Conservation (phyloP, 148 eudicot species). For the Rhododendron vialii region DNA sequence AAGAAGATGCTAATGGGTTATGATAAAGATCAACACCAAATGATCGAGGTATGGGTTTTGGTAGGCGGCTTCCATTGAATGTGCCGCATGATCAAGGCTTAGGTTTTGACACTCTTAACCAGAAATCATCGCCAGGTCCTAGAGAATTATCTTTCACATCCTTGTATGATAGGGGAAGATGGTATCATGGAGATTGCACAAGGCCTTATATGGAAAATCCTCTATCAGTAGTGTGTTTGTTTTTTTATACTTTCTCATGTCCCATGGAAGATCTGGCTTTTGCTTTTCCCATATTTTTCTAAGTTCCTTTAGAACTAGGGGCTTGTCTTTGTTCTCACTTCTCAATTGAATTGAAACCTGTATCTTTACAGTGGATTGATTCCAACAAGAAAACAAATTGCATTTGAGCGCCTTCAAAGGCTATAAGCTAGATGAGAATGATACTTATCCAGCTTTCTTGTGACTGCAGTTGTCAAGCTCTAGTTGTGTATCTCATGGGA, state of each 20-base stretch:
- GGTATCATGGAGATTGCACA: conserved; percentile 47
- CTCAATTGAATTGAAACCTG: conserved; percentile 39
- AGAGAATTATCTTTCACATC: conserved; percentile 39
- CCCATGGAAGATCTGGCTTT: conserved; percentile 56
- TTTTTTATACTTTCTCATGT: conserved; percentile 54
- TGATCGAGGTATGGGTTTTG: conserved; percentile 41
- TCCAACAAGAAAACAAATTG: conserved; percentile 10
- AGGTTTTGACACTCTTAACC: conserved; percentile 19
- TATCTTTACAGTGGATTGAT: conserved; percentile 66
- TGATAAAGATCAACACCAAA: conserved; percentile 19
- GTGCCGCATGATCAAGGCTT: conserved; percentile 34
- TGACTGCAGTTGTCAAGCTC: background rate
- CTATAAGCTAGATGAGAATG: background rate
- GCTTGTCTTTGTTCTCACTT: conserved; percentile 12
- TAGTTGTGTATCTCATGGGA: background rate
- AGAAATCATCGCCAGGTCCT: conserved; percentile 53
- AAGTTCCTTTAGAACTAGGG: conserved; percentile 74
- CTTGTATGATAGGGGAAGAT: conserved; percentile 44
- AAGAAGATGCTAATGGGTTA: background rate
- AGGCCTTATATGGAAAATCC: conserved; percentile 85
- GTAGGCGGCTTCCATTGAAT: conserved; percentile 30
- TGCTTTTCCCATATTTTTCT: conserved; percentile 52
- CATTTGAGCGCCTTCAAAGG: background rate
- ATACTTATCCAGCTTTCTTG: background rate
- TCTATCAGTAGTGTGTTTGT: conserved; percentile 72